These are phyloP conservation scores for Arthrocladium fulminans DNA, from an alignment of 2,329 filamentous ascomycete species.

Conservation along the genomic window DNA sequence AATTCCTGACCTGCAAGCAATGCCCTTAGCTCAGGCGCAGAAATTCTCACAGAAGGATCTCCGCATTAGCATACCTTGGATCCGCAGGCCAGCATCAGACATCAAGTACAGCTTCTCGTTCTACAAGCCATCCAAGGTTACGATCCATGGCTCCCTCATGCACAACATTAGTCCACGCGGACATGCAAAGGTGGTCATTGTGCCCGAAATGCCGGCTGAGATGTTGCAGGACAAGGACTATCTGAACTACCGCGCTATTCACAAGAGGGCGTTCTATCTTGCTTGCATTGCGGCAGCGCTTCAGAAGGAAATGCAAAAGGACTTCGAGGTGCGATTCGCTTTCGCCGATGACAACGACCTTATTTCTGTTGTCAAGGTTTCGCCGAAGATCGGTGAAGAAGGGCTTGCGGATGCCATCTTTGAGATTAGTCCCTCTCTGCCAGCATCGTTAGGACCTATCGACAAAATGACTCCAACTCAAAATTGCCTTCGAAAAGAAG, in stretches of 20 bases:
- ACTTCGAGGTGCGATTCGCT: conserved; percentile 54
- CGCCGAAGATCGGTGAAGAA: conserved; percentile 22
- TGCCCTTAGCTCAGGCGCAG: conserved; percentile 55
- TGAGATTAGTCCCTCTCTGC: conserved; percentile 64
- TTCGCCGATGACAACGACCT: conserved; percentile 65
- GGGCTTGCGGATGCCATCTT: conserved; percentile 31
- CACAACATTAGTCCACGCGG: conserved; percentile 63
- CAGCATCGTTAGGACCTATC: conserved; percentile 59
- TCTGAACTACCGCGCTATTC: conserved; percentile 84
- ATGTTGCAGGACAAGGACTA: conserved; percentile 94
- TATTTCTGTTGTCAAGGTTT: conserved; percentile 56
- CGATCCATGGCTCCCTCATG: conserved; percentile 82
- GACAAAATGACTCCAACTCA: conserved; percentile 62
- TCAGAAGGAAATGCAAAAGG: conserved; percentile 46
- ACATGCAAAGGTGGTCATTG: conserved; percentile 61
- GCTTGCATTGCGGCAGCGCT: conserved; percentile 69
- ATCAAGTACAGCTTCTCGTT: conserved; percentile 76
- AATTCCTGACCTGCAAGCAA: conserved; percentile 43
- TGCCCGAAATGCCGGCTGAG: conserved; percentile 69
- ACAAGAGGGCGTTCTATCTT: conserved; percentile 86
- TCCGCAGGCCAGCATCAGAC: conserved; percentile 66
- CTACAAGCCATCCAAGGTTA: conserved; percentile 64
- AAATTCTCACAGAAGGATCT: conserved; percentile 57
- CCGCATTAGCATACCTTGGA: conserved; percentile 72
- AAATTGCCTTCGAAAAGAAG: conserved; percentile 57